Conservation (phyloP, 2,329 filamentous ascomycete species). For the Venturia oleaginea region DNA sequence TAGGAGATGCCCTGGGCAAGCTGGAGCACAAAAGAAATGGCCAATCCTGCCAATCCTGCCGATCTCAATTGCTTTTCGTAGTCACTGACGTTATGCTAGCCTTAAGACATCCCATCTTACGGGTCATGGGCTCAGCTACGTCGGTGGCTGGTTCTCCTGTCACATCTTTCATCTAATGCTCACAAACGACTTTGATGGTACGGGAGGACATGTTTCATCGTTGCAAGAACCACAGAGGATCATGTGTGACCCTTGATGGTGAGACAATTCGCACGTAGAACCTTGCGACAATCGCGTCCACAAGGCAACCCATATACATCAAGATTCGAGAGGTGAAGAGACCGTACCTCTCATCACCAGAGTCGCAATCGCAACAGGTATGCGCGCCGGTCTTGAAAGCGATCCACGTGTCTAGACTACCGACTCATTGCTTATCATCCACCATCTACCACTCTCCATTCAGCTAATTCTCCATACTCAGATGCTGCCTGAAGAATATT, state of each 20-base stretch:
- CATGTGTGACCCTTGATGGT: too few species aligned
- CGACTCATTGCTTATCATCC: neutral
- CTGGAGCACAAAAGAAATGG: neutral
- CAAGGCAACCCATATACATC: too few species aligned
- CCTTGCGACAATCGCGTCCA: too few species aligned
- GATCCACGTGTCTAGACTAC: neutral
- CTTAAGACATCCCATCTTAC: neutral
- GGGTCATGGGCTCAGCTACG: neutral
- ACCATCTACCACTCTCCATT: neutral
- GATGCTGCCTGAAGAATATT: neutral
- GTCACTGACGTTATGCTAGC: neutral
- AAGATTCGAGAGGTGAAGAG: neutral
- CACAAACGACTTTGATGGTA: neutral
- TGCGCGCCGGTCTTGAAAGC: neutral
- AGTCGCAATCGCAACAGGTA: neutral
- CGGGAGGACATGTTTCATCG: neutral
- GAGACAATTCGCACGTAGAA: too few species aligned
- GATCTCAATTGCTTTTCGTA: neutral
- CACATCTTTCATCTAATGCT: neutral
- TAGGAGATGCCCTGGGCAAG: neutral
- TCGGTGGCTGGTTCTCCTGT: neutral
- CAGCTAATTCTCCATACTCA: neutral
- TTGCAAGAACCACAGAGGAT: too few species aligned
- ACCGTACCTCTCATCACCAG: neutral
- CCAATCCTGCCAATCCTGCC: neutral